Evolutionary conservation across 345 rosid species (phyloP), one percentile per base, ranked within the genome.

Genomic region (Anacardium occidentale): DNA sequence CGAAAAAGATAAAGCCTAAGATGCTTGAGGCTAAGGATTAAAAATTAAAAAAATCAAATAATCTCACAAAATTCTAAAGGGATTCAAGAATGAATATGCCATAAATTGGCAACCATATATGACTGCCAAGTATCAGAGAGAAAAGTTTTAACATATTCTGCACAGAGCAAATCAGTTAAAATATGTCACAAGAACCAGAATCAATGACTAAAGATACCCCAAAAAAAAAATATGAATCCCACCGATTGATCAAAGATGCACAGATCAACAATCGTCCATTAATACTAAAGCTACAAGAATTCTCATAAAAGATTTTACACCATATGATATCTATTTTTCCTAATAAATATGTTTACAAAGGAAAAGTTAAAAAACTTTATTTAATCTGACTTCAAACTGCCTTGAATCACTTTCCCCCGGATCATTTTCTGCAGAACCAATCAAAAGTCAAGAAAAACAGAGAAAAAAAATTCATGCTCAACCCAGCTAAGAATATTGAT

Each of bases 41-140:
- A 25, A 50, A 9, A 10, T 1, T 40, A 66, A 24, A 48, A 50
- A 24, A 48, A 50, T 50, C 58, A 50, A 22, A 66, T 15, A 68
- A 69, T 22, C 45, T 69, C 37, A 47, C 54, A 47, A 64, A 37
- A 64, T 64, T 24, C 40, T 22, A 47, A 45, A 37, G 42, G 42
- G 10, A 37, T 37, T 37, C 5, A 64, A 29, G 45, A 37, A 60
- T 8, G 44, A 60, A 3, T 60, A 32, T 59, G 45, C 64, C 53
- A 50, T 15, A 29, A 9, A 60, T 29, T 60, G 32, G 44, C 22
- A 60, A 2, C 21, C 10, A n/a, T 17, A 59, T 4, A 59, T 44
- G 53, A 64, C 12, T 11, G 32, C 45, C 13, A 22, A 24, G 7
- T 10, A 45, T 45, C 34, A 21, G 54, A 14, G 44, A 64, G 2